phyloP scores from a whole-genome alignment of 176 grass and related monocot species.

The Urochloa ruziziensis region DNA sequence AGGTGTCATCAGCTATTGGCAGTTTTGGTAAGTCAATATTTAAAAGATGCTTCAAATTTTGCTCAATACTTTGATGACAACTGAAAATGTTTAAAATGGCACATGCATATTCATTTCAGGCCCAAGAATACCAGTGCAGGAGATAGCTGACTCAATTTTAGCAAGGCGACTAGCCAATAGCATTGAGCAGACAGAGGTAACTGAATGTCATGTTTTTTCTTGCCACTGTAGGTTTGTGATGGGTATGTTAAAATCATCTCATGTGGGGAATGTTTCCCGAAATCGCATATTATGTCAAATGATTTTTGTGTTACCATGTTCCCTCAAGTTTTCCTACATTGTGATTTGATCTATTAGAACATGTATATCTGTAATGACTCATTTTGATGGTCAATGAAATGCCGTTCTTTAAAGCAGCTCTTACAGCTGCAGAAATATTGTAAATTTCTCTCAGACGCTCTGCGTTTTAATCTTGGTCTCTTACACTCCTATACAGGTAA shows the following conservation, averaged over 20 bases:
- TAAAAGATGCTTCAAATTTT: slow-evolving; percentile 8
- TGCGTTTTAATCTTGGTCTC: slow-evolving; percentile 9
- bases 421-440: slow-evolving; percentile 6
- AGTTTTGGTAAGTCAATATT: slow-evolving; percentile 54
- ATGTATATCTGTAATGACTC: background rate
- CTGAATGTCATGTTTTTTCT: background rate
- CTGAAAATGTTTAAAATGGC: slow-evolving; percentile 24
- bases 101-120: slow-evolving; percentile 49
- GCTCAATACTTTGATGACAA: background rate
- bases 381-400: background rate
- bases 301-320: slow-evolving; percentile 2
- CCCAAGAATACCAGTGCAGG: slow-evolving; percentile 45
- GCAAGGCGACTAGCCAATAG: slow-evolving; percentile 53
- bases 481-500: slow-evolving; percentile 33
- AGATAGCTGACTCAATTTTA: slow-evolving; percentile 73
- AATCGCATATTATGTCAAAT: background rate
- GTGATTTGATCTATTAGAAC: background rate
- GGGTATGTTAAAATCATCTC: background rate
- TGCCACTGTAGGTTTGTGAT: background rate
- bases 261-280: background rate
- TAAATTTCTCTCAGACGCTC: slow-evolving; percentile 1
- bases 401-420: background rate
- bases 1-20: slow-evolving; percentile 88
- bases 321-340: background rate
- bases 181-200: slow-evolving; percentile 54